Evolutionary conservation across 2,329 filamentous ascomycete species (phyloP).

Genomic region (Paracorniculantispora psalliotae): DNA sequence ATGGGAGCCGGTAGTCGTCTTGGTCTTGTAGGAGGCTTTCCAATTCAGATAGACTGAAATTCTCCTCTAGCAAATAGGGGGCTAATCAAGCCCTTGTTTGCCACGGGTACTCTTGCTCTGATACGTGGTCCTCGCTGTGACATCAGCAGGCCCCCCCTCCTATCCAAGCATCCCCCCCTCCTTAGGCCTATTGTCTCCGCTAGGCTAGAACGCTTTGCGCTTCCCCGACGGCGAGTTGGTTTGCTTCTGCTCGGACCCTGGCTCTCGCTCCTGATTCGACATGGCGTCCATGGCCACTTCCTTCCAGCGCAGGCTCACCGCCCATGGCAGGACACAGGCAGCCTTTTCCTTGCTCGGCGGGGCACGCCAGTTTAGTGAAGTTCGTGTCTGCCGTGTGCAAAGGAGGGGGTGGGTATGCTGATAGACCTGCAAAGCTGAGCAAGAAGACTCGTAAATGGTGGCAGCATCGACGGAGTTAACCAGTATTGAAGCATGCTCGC

Average conservation of each 20-base stretch:
- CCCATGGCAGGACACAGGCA: background rate
- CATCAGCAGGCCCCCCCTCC: background rate
- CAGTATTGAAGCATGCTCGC: background rate
- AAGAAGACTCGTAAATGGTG: background rate
- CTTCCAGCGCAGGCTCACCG: background rate
- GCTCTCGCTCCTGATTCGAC: slow-evolving; percentile 5
- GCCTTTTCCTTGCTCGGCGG: background rate
- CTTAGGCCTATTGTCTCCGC: background rate
- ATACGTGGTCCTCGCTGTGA: background rate
- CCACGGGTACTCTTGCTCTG: background rate
- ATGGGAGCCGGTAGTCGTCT: background rate
- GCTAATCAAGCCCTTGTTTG: background rate
- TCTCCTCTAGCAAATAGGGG: background rate
- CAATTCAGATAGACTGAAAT: background rate
- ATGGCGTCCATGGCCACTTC: background rate
- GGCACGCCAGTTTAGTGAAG: background rate
- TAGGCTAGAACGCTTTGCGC: background rate
- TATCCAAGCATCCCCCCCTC: background rate
- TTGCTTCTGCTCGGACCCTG: slow-evolving; percentile 7
- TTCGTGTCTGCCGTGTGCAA: background rate
- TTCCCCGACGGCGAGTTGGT: background rate
- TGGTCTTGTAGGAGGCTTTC: background rate
- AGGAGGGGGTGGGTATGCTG: background rate
- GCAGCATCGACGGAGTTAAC: background rate
- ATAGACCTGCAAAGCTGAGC: background rate